These are phyloP conservation scores for Colletotrichum musae DNA, from an alignment of 2,329 filamentous ascomycete species.

Conservation along the genomic window DNA sequence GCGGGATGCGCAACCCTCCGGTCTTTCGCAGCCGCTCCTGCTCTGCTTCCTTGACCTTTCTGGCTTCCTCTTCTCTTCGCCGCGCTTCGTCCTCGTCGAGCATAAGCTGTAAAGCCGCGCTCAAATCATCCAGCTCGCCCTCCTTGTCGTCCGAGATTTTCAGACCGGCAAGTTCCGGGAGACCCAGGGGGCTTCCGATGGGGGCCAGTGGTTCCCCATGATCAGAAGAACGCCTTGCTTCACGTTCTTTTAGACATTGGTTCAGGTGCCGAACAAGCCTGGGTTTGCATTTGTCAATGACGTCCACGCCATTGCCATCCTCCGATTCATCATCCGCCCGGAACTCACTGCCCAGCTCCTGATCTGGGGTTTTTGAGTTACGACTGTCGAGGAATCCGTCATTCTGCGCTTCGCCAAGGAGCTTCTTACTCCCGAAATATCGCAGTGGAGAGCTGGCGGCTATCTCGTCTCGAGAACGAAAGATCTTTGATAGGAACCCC, in stretches of 20 bases:
- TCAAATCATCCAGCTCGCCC: conserved; percentile 38
- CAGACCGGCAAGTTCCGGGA: conserved; percentile 19
- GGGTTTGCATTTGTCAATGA: conserved; percentile 18
- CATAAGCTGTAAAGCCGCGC: conserved; percentile 32
- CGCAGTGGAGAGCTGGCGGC: conserved; percentile 11
- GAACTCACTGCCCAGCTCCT: not conserved
- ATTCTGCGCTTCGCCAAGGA: conserved; percentile 13
- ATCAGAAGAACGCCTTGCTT: conserved; percentile 21
- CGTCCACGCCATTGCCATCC: conserved; percentile 11
- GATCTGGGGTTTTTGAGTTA: not conserved
- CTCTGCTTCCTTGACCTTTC: conserved; percentile 22
- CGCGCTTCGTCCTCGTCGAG: conserved; percentile 35
- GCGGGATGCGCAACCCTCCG: conserved; percentile 38
- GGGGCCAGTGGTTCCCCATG: not conserved
- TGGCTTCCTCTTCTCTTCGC: conserved; percentile 33
- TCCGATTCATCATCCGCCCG: conserved; percentile 24
- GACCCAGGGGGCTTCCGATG: conserved; percentile 14
- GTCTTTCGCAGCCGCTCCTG: conserved; percentile 34
- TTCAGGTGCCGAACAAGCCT: conserved; percentile 27
- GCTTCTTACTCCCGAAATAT: not conserved
- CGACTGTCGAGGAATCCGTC: conserved; percentile 24
- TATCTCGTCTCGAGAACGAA: conserved; percentile 8
- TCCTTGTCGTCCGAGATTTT: conserved; percentile 41
- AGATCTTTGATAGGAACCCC: conserved; percentile 24
- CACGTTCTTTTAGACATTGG: conserved; percentile 19